Evolutionary conservation across 2,329 filamentous ascomycete genomes (phyloP).

Genomic region (Acrodontium crateriforme): DNA sequence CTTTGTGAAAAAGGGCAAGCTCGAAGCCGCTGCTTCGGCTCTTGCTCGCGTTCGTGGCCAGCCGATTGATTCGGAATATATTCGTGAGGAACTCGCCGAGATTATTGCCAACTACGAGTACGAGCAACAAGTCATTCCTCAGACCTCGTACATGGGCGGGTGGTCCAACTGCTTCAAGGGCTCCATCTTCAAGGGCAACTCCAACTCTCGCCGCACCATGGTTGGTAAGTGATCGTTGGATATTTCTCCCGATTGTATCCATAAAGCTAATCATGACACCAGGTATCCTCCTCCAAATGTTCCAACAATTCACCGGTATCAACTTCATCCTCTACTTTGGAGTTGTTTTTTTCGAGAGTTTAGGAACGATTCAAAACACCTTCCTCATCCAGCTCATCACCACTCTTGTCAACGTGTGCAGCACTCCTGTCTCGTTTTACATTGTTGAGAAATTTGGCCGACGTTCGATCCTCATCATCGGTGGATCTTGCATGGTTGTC

Average conservation of each 20-base stretch:
- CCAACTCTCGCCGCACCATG: conserved; percentile 34
- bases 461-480: conserved; percentile 63
- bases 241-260: too few relatives aligned
- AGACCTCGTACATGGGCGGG: too few relatives aligned
- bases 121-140: conserved; percentile 54
- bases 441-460: conserved; percentile 73
- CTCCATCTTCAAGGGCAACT: conserved; percentile 37
- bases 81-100: conserved; percentile 68
- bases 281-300: conserved; percentile 33
- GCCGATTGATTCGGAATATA: conserved; percentile 54
- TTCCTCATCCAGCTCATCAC: conserved; percentile 80
- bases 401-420: conserved; percentile 75
- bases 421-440: conserved; percentile 79
- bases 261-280: too few relatives aligned
- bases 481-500: conserved; percentile 66
- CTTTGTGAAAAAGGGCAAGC: conserved; percentile 63
- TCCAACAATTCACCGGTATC: conserved; percentile 60
- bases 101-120: conserved; percentile 84
- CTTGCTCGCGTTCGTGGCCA: conserved; percentile 64
- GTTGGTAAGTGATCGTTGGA: too few relatives aligned
- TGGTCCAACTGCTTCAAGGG: conserved; percentile 43
- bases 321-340: conserved; percentile 70
- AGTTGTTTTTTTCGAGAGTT: too few relatives aligned
- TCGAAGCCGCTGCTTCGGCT: conserved; percentile 49
- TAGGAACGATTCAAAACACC: too few relatives aligned